Percentiles rank a stretch among this genome's conserved stretches.
phyloP scores from a whole-genome alignment of 495 filamentous ascomycete species.

The Opeltia flavorubescens region DNA sequence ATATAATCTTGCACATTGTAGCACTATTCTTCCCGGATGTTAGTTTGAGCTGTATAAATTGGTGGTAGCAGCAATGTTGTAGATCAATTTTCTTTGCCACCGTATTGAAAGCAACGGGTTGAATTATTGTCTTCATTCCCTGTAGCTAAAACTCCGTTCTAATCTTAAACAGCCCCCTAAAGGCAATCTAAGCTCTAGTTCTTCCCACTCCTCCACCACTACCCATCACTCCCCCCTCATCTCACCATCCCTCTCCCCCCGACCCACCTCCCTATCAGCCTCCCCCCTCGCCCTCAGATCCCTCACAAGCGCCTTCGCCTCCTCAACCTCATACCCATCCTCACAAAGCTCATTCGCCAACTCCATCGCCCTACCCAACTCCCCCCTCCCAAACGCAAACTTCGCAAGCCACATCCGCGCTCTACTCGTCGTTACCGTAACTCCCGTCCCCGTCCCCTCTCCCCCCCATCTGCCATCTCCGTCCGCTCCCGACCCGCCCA shows the following conservation, averaged over 20 bases:
- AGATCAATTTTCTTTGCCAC: no score
- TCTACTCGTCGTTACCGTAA: slow-evolving; percentile 78
- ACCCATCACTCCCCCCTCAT: background rate
- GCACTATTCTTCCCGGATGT: no score
- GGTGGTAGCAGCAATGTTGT: no score
- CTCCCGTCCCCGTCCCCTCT: slow-evolving; percentile 48
- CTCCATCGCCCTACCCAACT: slow-evolving; percentile 61
- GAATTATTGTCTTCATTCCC: no score
- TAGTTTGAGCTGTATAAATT: no score
- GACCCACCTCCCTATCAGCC: slow-evolving; percentile 14
- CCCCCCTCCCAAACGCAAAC: slow-evolving; percentile 58
- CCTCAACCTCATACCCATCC: slow-evolving; percentile 94
- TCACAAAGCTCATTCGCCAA: slow-evolving; percentile 84
- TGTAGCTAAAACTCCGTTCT: no score
- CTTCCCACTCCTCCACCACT: background rate
- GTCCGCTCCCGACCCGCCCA: slow-evolving; percentile 32
- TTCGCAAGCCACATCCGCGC: slow-evolving; percentile 89
- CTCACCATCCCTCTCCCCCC: background rate
- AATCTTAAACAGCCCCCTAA: no score
- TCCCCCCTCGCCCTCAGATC: slow-evolving; percentile 77
- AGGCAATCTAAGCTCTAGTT: background rate
- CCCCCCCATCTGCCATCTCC: slow-evolving; percentile 38
- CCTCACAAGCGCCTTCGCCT: slow-evolving; percentile 87
- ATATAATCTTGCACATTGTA: no score
- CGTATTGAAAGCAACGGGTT: no score